Evolutionary conservation across 192 early-diverging fungal species (phyloP).

Genomic region (Gaertneriomyces semiglobifer): DNA sequence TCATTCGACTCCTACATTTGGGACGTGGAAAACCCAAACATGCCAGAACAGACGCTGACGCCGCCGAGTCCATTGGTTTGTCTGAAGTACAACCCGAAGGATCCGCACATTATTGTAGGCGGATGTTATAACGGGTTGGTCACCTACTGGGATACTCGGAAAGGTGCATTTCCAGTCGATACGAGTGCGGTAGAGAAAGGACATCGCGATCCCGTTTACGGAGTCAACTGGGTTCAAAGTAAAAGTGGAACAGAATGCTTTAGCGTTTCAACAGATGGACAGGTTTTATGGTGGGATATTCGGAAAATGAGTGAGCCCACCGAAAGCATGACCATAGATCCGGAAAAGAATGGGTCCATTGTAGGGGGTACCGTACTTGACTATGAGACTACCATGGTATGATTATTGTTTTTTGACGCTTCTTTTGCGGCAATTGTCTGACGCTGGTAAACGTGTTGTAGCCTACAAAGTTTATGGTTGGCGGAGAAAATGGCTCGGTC

Average conservation of each 20-base stretch:
- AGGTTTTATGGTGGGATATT: conserved; percentile 65
- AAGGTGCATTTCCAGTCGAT: conserved; percentile 57
- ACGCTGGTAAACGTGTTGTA: conserved; percentile 13
- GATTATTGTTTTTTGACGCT: background rate
- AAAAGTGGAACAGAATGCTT: conserved; percentile 63
- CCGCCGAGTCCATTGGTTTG: conserved; percentile 52
- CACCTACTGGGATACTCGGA: conserved; percentile 62
- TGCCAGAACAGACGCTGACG: conserved; percentile 54
- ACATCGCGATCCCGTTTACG: conserved; percentile 60
- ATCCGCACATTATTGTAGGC: conserved; percentile 61
- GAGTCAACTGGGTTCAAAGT: conserved; percentile 58
- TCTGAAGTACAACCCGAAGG: conserved; percentile 64
- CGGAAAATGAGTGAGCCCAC: conserved; percentile 58
- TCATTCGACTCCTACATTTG: conserved; percentile 60
- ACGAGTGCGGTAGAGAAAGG: conserved; percentile 54
- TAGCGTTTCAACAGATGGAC: conserved; percentile 58
- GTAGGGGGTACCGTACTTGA: conserved; percentile 61
- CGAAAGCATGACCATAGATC: conserved; percentile 52
- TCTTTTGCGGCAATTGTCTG: background rate
- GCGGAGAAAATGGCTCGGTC: conserved; percentile 56
- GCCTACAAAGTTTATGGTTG: conserved; percentile 68
- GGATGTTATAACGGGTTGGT: conserved; percentile 57
- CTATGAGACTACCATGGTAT: conserved; percentile 64
- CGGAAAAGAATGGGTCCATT: conserved; percentile 61
- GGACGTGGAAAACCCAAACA: conserved; percentile 64